These are phyloP conservation scores for Cladobotryum protrusum DNA, from an alignment of 2,329 filamentous ascomycete species.

Conservation along the genomic window DNA sequence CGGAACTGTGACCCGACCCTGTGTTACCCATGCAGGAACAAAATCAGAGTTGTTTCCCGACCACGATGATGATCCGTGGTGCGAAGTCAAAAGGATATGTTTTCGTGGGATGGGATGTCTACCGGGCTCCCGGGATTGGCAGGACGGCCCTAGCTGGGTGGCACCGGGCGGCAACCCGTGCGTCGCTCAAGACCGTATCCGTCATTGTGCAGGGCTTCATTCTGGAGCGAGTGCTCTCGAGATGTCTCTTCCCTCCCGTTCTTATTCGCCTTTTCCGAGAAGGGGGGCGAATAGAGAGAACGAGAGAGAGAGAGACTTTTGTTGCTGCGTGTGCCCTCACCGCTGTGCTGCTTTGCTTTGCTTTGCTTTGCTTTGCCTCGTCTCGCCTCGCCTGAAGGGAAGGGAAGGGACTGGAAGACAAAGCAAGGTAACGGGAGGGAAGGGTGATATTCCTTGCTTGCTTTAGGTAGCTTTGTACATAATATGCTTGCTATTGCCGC, in stretches of 20 bases:
- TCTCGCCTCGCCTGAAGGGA: no score
- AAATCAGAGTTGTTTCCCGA: constrained; percentile 6
- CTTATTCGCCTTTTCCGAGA: not conserved
- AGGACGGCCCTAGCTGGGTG: not conserved
- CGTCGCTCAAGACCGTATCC: constrained; percentile 2
- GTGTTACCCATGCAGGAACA: constrained; percentile 17
- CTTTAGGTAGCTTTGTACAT: constrained; percentile 1
- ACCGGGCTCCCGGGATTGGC: constrained; percentile 7
- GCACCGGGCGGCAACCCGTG: constrained; percentile 3
- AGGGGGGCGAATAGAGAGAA: not conserved
- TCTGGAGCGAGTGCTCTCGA: not conserved
- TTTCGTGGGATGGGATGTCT: constrained; percentile 2
- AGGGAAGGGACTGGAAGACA: no score
- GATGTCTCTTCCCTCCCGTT: not conserved
- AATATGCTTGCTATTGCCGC: not conserved
- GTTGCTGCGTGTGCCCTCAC: not conserved
- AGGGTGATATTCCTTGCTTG: not conserved
- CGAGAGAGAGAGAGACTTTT: not conserved
- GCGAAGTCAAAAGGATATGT: constrained; percentile 5
- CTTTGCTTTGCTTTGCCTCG: no score
- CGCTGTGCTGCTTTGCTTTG: not conserved
- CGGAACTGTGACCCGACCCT: constrained; percentile 10
- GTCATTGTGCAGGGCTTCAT: constrained; percentile 5
- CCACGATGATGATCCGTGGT: not conserved
- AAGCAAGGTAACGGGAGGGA: not conserved